Base-by-base conservation (phyloP, 148 eudicot genomes). In the Amaranthus cruentus region DNA sequence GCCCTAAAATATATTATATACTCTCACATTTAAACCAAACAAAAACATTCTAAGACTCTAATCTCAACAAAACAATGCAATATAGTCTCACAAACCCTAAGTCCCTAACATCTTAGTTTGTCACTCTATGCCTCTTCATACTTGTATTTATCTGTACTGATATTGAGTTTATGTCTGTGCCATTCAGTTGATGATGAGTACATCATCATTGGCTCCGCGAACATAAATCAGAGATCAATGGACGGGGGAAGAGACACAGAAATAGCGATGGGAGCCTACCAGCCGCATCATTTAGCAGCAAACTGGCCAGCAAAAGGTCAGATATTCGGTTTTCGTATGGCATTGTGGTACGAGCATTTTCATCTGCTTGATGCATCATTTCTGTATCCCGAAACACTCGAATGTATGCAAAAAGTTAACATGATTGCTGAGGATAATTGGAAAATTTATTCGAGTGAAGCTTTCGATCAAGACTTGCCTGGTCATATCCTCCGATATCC, bases 241-340 rank as follows among this genome's bases (percentile, higher is more conserved):
- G 90, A 91, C 9, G 97, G 97, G 10, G 84, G 82, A 28, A 83
- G 97, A 60, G 94, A 91, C 75, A 69, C 90, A 0, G 97, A 91
- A 88, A 91, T 91, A 67, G 97, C 97, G 48, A 91, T 91, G 89
- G 97, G 97, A 64, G 92, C 73, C 8, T 91, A 84, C 80, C 97
- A 91, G 69, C 97, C 94, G 5, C 63, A 83, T 50, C 87, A 91
- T 72, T 56, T 89, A 47, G 79, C 90, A 15, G 65, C 73, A 9
- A 47, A 64, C 5, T 50, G 75, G 43, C 74, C 84, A 56, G 80
- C 87, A 42, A 82, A 72, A 67, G 94, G 92, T 2, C 78, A 86
- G 48, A 83, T 91, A 70, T 85, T 61, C 48, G 88, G 89, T 43
- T 84, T 87, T 55, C 73, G 97, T 62, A 80, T 88, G 87, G 85